phyloP scores from a whole-genome alignment of 768 basidiomycete genomes.

The Auricularia heimuer region DNA sequence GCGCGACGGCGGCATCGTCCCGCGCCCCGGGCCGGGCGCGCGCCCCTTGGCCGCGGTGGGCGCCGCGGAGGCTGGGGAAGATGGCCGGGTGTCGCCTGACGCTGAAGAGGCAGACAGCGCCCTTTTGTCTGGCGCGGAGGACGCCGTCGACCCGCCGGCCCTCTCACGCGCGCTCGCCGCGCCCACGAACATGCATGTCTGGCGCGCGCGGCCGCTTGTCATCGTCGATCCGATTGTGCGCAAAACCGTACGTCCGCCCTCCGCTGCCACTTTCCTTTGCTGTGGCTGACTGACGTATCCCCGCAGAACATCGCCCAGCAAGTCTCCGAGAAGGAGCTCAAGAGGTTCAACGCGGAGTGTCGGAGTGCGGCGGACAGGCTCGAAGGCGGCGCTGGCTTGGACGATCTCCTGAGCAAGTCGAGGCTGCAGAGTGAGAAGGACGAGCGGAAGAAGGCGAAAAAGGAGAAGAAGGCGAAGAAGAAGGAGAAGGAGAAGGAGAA shows the following conservation, averaged over 20 bases:
- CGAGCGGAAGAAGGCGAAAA: too few species aligned
- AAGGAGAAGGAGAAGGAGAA: too few species aligned
- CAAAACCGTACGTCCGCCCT: not conserved
- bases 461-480: too few species aligned
- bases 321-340: not conserved
- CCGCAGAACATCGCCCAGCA: not conserved
- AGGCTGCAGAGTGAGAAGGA: too few species aligned
- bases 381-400: too few species aligned
- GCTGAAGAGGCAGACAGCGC: too few species aligned
- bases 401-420: too few species aligned
- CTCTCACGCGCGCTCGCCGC: not conserved
- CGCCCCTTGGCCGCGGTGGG: not conserved
- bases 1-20: not conserved
- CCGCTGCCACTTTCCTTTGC: not conserved
- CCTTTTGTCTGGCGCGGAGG: too few species aligned
- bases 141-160: too few species aligned
- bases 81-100: too few species aligned
- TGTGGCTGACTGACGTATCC: not conserved
- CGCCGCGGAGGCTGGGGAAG: too few species aligned
- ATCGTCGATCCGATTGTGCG: not conserved
- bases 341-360: not conserved
- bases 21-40: not conserved
- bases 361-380: too few species aligned
- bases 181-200: not conserved
- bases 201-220: not conserved